These are phyloP conservation scores for Boeremia exigua DNA, from an alignment of 2,329 filamentous ascomycete species.

Conservation along the genomic window DNA sequence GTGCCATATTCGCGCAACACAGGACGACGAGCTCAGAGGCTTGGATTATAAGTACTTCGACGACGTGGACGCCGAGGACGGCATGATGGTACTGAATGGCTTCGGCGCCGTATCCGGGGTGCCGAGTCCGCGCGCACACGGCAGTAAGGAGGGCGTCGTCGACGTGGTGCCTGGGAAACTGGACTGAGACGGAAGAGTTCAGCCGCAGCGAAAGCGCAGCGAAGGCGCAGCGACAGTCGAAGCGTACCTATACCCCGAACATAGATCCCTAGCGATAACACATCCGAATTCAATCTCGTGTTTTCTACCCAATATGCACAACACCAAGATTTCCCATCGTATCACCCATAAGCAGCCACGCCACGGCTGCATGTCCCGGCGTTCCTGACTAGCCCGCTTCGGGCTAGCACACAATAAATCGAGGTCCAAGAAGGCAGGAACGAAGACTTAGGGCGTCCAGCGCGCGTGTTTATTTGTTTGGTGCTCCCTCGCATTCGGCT, in stretches of 20 bases:
- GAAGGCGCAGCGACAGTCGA: not conserved
- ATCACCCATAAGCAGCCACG: not conserved
- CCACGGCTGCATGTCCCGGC: not conserved
- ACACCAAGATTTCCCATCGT: not conserved
- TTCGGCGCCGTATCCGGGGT: conserved; percentile 21
- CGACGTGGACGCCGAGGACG: conserved; percentile 36
- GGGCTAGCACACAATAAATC: not conserved
- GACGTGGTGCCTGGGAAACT: conserved; percentile 24
- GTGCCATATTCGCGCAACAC: conserved; percentile 60
- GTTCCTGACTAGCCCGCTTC: not conserved
- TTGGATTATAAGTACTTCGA: conserved; percentile 60
- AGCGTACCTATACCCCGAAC: not conserved
- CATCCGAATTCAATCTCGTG: not conserved
- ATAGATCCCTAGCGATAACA: not conserved
- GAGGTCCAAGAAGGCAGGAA: not conserved
- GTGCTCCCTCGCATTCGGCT: not conserved
- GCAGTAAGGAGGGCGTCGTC: conserved; percentile 30
- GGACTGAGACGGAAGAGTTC: conserved; percentile 17
- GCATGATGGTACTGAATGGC: conserved; percentile 32
- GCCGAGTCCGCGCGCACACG: conserved; percentile 18
- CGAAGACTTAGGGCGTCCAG: too few species aligned
- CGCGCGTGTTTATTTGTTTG: not conserved
- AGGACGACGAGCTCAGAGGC: conserved; percentile 62
- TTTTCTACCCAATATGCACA: not conserved
- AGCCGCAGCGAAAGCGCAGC: not conserved